Percentiles rank a stretch among this genome's conserved stretches.
phyloP scores from a whole-genome alignment of 805 yeast species.

The Saccharomycopsis malanga region DNA sequence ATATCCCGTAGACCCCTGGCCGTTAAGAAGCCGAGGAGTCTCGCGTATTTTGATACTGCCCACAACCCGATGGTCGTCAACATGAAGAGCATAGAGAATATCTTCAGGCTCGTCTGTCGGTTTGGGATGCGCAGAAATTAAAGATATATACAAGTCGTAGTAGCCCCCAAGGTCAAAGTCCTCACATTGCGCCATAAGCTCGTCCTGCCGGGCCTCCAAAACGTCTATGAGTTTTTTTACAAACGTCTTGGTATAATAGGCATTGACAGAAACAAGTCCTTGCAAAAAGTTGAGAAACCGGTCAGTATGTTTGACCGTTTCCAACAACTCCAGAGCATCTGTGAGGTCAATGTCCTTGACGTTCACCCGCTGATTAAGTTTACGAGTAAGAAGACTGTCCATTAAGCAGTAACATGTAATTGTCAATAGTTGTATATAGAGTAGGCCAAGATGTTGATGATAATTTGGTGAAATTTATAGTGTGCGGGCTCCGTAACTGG shows the following conservation, averaged over 20 bases:
- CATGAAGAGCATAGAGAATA: neutral
- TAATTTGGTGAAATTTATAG: too few species aligned
- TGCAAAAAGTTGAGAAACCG: neutral
- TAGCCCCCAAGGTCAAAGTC: neutral
- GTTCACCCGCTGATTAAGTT: neutral
- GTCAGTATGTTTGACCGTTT: neutral
- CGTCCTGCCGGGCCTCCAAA: neutral
- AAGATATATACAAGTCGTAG: neutral
- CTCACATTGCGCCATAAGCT: neutral
- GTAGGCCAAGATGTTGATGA: too few species aligned
- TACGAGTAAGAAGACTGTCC: too few species aligned
- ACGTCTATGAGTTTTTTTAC: neutral
- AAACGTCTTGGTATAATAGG: neutral
- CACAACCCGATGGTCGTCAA: neutral
- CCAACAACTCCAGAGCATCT: neutral
- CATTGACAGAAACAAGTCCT: neutral
- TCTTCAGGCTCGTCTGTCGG: neutral
- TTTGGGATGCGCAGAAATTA: neutral
- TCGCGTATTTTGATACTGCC: slow-evolving; percentile 37
- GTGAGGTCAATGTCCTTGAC: neutral
- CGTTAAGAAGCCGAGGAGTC: slow-evolving; percentile 57
- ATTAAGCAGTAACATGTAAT: too few species aligned
- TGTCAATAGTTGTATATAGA: too few species aligned
- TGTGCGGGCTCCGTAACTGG: too few species aligned
- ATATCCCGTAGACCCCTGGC: slow-evolving; percentile 78